These are phyloP conservation scores for Dillenia turbinata DNA, from an alignment of 164 flowering plant genomes.

Conservation along the genomic window DNA sequence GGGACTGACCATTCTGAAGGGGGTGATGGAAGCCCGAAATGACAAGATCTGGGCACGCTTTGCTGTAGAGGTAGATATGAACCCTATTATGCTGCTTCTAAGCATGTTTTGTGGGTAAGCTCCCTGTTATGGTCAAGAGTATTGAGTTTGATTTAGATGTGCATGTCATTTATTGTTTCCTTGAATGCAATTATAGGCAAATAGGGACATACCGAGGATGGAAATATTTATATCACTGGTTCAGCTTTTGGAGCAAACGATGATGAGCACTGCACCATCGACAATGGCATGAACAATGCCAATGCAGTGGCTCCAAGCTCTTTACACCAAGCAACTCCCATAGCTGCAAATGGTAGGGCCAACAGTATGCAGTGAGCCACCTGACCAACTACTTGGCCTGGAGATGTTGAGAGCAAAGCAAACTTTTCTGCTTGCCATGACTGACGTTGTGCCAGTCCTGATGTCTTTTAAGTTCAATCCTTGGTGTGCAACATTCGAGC, in stretches of 20 bases:
- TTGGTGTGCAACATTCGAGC: no score
- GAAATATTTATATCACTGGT: slow-evolving; percentile 88
- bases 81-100: neutral
- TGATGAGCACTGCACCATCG: slow-evolving; percentile 27
- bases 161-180: neutral
- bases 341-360: slow-evolving; percentile 42
- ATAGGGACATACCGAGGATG: slow-evolving; percentile 86
- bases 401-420: slow-evolving; percentile 56
- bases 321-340: slow-evolving; percentile 35
- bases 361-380: slow-evolving; percentile 37
- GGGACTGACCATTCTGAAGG: slow-evolving; percentile 87
- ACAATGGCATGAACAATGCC: slow-evolving; percentile 21
- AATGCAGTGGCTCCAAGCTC: slow-evolving; percentile 30
- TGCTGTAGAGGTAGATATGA: slow-evolving; percentile 64
- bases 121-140: neutral
- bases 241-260: slow-evolving; percentile 66
- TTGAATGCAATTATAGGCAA: slow-evolving; percentile 49
- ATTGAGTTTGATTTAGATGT: neutral
- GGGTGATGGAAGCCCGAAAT: slow-evolving; percentile 70
- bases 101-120: neutral
- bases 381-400: slow-evolving; percentile 6
- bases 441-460: slow-evolving; percentile 25
- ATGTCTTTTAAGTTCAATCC: no score
- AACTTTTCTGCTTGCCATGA: slow-evolving; percentile 44
- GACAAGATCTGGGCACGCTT: slow-evolving; percentile 86